phyloP scores from a whole-genome alignment of 176 grass and related monocot genomes.

The Musa troglodytarum region DNA sequence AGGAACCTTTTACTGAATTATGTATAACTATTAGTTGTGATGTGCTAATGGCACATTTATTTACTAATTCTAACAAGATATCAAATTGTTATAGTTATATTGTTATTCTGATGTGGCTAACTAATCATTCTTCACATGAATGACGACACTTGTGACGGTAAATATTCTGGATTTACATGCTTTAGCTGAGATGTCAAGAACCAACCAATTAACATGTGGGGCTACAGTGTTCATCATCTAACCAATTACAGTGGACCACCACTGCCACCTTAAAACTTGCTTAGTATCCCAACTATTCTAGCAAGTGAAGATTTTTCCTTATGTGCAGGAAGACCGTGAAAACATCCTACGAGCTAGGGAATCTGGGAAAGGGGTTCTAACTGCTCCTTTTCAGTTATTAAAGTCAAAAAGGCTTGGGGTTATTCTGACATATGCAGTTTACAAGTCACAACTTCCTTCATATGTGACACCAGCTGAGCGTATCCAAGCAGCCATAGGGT shows the following conservation, averaged over 20 bases:
- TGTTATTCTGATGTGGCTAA: not conserved
- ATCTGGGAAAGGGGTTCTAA: conserved; percentile 90
- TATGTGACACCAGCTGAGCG: conserved; percentile 51
- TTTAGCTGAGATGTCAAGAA: not conserved
- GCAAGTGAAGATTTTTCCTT: not conserved
- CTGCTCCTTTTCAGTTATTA: conserved; percentile 74
- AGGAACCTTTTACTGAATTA: not conserved
- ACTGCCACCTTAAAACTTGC: not conserved
- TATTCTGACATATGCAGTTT: conserved; percentile 84
- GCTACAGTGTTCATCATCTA: not conserved
- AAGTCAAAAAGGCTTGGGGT: conserved; percentile 87
- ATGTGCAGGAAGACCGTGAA: conserved; percentile 72
- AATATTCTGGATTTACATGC: not conserved
- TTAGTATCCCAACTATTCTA: not conserved
- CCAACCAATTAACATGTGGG: not conserved
- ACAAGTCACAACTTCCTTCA: conserved; percentile 66
- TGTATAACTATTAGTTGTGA: not conserved
- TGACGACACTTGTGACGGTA: not conserved
- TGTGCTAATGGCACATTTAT: not conserved
- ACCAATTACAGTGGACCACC: not conserved
- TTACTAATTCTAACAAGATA: not conserved
- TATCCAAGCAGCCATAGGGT: conserved; percentile 81
- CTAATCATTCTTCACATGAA: not conserved
- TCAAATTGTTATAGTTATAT: not conserved
- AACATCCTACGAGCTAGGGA: conserved; percentile 70